Percentiles rank a stretch among this genome's conserved stretches.
Evolutionary conservation across 2,329 filamentous ascomycete genomes (phyloP).

Genomic region (Scedosporium dehoogii): DNA sequence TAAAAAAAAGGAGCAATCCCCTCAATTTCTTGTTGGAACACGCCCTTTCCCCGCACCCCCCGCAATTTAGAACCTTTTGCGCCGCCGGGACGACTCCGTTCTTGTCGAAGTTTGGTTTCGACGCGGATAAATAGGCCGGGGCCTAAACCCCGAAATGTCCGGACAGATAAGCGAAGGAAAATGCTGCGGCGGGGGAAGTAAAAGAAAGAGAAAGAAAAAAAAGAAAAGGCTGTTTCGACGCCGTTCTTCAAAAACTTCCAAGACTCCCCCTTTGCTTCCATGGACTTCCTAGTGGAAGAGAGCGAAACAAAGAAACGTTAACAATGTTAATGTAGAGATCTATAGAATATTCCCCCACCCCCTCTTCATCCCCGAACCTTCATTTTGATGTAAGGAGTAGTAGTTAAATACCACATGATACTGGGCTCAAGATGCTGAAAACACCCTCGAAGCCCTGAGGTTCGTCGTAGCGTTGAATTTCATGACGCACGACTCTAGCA

Average conservation of each 20-base stretch:
- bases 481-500: not conserved
- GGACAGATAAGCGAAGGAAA: not conserved
- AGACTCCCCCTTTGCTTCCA: not conserved
- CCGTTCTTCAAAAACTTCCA: not conserved
- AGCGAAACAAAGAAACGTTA: no score
- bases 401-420: no score
- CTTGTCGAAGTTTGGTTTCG: not conserved
- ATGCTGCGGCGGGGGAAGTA: not conserved
- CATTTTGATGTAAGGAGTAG: no score
- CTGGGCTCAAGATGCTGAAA: no score
- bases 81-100: not conserved
- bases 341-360: no score
- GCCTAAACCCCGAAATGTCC: not conserved
- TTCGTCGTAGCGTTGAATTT: not conserved
- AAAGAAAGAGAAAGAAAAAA: no score
- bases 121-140: not conserved
- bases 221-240: not conserved
- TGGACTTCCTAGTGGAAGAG: no score
- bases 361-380: no score
- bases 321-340: no score
- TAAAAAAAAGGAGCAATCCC: not conserved
- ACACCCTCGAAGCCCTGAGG: no score
- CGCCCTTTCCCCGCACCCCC: not conserved
- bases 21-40: not conserved
- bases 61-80: not conserved